Percentiles rank a stretch among this genome's conserved stretches.
Conservation (phyloP, 1,139 yeast genomes). For the Wickerhamiella infanticola region DNA sequence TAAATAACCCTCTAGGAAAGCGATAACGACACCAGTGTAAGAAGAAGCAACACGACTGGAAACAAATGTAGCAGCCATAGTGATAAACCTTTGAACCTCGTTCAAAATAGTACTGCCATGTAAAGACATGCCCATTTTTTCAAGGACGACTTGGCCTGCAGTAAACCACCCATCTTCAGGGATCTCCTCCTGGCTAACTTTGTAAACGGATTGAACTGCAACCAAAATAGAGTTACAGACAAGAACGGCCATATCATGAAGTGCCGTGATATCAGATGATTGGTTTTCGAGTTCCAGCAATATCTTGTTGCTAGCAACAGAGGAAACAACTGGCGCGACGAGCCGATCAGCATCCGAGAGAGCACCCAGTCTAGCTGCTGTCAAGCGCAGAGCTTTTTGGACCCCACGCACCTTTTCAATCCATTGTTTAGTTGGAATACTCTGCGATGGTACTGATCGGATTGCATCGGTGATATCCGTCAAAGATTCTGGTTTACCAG, state of each 20-base stretch:
- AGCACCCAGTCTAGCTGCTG: not conserved
- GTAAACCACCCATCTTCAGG: conserved; percentile 10
- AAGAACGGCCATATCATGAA: conserved; percentile 1
- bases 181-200: conserved; percentile 2
- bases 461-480: not conserved
- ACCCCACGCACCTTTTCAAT: conserved; percentile 21
- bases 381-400: conserved; percentile 48
- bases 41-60: conserved; percentile 9
- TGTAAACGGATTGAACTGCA: conserved; percentile 41
- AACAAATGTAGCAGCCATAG: not conserved
- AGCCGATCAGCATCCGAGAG: not conserved
- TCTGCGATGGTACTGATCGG: not conserved
- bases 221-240: conserved; percentile 49
- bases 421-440: not conserved
- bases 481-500: not conserved
- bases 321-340: not conserved
- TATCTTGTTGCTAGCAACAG: not conserved
- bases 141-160: not conserved
- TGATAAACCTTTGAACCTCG: not conserved
- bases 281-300: not conserved
- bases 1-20: conserved; percentile 20
- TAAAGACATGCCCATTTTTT: not conserved
- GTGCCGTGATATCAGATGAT: not conserved
- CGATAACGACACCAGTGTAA: conserved; percentile 23
- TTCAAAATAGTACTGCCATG: not conserved